A percentile compares a stretch with the other conserved stretches of the same genome.
Evolutionary conservation across 495 filamentous ascomycete genomes (phyloP).

Genomic region (Venustampulla echinocandica): DNA sequence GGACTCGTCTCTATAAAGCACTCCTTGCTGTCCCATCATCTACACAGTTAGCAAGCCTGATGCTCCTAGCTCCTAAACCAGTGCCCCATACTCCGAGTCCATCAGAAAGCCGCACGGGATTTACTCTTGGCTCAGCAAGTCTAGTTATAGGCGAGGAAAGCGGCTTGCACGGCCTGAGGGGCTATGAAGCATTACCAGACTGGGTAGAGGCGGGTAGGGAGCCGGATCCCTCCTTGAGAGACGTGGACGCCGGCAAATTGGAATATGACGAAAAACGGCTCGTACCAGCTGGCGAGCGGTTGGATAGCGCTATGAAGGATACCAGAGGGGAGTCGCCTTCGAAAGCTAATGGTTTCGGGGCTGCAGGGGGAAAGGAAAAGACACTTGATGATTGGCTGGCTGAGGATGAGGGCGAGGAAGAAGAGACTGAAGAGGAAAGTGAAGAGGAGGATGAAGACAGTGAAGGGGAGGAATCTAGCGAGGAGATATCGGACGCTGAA

Average conservation of each 20-base stretch:
- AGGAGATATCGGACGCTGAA: slow-evolving; percentile 33
- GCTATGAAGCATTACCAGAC: slow-evolving; percentile 69
- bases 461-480: slow-evolving; percentile 29
- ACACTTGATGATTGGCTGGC: slow-evolving; percentile 84
- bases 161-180: slow-evolving; percentile 57
- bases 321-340: slow-evolving; percentile 14
- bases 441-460: slow-evolving; percentile 38
- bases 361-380: slow-evolving; percentile 40
- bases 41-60: slow-evolving; percentile 78
- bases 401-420: slow-evolving; percentile 40
- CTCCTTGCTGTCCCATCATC: slow-evolving; percentile 64
- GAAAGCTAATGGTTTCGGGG: slow-evolving; percentile 18
- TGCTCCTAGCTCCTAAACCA: slow-evolving; percentile 89
- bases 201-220: slow-evolving; percentile 79
- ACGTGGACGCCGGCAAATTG: slow-evolving; percentile 28
- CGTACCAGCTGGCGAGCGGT: slow-evolving; percentile 53
- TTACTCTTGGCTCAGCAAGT: slow-evolving; percentile 72
- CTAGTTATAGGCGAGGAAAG: slow-evolving; percentile 72
- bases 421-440: slow-evolving; percentile 39
- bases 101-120: slow-evolving; percentile 65
- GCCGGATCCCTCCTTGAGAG: slow-evolving; percentile 66
- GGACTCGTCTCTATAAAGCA: slow-evolving; percentile 76
- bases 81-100: slow-evolving; percentile 81
- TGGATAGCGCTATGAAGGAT: slow-evolving; percentile 45
- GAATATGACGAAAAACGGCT: slow-evolving; percentile 34